Conservation (phyloP, 139 green algal species). For the Yamagishiella unicocca region DNA sequence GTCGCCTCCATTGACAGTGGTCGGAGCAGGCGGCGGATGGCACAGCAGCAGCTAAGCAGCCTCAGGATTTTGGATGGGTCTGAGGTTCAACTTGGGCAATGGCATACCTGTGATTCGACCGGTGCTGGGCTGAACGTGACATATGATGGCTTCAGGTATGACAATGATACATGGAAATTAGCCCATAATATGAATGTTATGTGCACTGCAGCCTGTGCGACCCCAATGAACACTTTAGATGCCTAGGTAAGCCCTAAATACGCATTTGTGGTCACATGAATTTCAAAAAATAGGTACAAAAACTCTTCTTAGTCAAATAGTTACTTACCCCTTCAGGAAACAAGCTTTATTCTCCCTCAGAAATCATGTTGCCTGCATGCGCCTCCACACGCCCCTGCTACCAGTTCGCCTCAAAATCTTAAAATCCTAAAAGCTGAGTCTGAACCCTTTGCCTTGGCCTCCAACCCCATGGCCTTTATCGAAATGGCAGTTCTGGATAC, state of each 20-base stretch:
- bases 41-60: neutral
- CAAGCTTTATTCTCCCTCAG: no score
- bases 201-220: neutral
- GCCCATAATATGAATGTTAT: neutral
- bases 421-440: no score
- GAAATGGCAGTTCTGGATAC: constrained; percentile 4
- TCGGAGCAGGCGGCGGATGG: neutral
- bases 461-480: no score
- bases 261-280: no score
- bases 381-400: neutral
- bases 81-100: neutral
- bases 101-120: neutral
- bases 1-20: neutral
- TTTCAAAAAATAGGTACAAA: no score
- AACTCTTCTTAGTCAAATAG: no score
- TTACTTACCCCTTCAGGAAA: no score
- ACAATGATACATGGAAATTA: neutral
- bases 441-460: no score
- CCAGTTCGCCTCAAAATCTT: no score
- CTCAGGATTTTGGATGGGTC: neutral
- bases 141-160: constrained; percentile 6
- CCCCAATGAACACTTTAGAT: neutral
- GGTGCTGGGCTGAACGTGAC: neutral
- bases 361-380: neutral
- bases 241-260: no score